A percentile compares a stretch with the other conserved stretches of the same genome.
These are phyloP conservation scores for Reutealis trisperma DNA, from an alignment of 345 rosid species.

Conservation along the genomic window DNA sequence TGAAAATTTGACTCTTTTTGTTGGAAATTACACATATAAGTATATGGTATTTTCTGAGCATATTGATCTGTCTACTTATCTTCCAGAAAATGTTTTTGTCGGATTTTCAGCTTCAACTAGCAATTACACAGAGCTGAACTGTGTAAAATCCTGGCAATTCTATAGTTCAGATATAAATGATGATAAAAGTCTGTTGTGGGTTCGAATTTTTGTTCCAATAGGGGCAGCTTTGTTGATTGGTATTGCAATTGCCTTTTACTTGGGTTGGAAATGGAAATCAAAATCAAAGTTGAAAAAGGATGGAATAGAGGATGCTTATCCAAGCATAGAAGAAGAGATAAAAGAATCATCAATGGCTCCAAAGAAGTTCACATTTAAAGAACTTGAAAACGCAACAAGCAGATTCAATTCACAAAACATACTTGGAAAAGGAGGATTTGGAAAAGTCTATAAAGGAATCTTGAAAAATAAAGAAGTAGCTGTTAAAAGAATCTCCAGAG, in stretches of 20 bases:
- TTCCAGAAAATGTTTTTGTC: constrained; percentile 51
- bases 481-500: constrained; percentile 60
- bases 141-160: constrained; percentile 62
- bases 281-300: neutral
- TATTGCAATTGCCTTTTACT: constrained; percentile 4
- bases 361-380: constrained; percentile 47
- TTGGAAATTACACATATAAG: constrained; percentile 9
- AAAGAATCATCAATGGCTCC: constrained; percentile 49
- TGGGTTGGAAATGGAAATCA: constrained; percentile 28
- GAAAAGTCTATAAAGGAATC: constrained; percentile 66
- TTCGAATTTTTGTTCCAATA: constrained; percentile 30
- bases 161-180: constrained; percentile 29
- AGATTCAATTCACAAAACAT: constrained; percentile 47
- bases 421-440: constrained; percentile 79
- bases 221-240: constrained; percentile 13
- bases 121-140: constrained; percentile 29
- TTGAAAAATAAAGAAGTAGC: constrained; percentile 59
- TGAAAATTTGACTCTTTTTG: constrained; percentile 43
- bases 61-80: constrained; percentile 48
- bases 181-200: constrained; percentile 21
- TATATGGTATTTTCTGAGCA: constrained; percentile 36
- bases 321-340: constrained; percentile 55
- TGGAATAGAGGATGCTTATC: constrained; percentile 28
- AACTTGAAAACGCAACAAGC: constrained; percentile 56
- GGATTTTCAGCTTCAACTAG: constrained; percentile 62